phyloP scores from a whole-genome alignment of 2,329 filamentous ascomycete genomes.

The Nemania diffusa region DNA sequence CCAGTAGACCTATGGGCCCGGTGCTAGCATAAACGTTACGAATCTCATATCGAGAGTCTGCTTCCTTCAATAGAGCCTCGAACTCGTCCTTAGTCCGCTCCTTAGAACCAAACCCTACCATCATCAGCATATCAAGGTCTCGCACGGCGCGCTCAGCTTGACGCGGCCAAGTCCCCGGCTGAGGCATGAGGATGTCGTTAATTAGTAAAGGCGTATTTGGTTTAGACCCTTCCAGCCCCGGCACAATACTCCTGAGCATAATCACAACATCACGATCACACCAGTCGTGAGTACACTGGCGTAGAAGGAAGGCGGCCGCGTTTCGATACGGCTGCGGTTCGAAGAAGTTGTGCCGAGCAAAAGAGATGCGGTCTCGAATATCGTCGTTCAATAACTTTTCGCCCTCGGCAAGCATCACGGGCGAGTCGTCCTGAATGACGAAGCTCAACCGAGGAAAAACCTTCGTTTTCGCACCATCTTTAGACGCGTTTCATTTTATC shows the following conservation, averaged over 20 bases:
- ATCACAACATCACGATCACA: constrained; percentile 24
- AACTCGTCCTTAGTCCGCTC: constrained; percentile 23
- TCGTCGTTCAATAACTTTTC: constrained; percentile 23
- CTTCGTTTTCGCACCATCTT: not conserved
- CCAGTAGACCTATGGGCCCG: constrained; percentile 15
- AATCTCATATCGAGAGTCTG: constrained; percentile 25
- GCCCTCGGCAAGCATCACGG: constrained; percentile 40
- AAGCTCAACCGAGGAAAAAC: constrained; percentile 33
- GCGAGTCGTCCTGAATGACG: constrained; percentile 41
- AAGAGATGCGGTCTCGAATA: constrained; percentile 35
- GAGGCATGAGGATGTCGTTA: constrained; percentile 21
- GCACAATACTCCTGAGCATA: constrained; percentile 25
- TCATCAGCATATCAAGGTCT: constrained; percentile 24
- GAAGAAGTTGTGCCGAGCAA: constrained; percentile 44
- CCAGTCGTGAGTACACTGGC: constrained; percentile 41
- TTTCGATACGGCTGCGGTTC: constrained; percentile 39
- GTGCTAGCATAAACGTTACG: not conserved
- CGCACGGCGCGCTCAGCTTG: constrained; percentile 6
- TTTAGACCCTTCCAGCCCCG: constrained; percentile 16
- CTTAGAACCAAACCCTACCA: constrained; percentile 17
- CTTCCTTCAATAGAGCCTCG: constrained; percentile 16
- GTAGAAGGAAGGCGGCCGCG: constrained; percentile 41
- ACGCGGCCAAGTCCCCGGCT: not conserved
- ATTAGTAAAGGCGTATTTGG: constrained; percentile 27
- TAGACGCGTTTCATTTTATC: not conserved